Base-by-base conservation (phyloP, 2,329 filamentous ascomycete genomes). In the Exophiala sp. region DNA sequence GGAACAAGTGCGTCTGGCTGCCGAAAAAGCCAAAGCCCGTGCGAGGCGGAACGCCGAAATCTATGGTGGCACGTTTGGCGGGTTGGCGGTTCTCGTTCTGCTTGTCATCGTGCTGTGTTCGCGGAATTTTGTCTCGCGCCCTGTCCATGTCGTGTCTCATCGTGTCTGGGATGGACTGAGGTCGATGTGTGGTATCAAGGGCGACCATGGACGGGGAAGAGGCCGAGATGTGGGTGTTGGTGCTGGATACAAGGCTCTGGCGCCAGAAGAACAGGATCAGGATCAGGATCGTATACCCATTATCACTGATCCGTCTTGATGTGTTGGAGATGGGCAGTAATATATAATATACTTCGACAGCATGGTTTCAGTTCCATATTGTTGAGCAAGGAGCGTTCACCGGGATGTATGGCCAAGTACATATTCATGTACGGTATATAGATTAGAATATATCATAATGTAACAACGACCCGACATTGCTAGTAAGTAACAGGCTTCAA, bases 121-220 rank as follows among this genome's bases (percentile, higher is more conserved):
- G 39, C 52, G 47, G 47, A 56, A 53, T n/a, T 43, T 50, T 37
- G 44, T 50, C n/a, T 50, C 49, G 9, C 43, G 53, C 1, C 53
- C 53, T 10, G 34, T 52, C 2, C 50, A 56, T 34, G 43, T 37
- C 10, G 18, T 52, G 24, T 46, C 43, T 4, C 24, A 22, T 9
- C 48, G 48, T 2, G 43, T 46, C 9, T 55, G 47, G 18, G 35
- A 34, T 21, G 30, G 35, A 7, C n/a, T 55, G 7, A 38, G 14
- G 14, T 27, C 16, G 16, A 34, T 19, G n/a, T 44, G 9, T 39
- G 19, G 10, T 14, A 21, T n/a, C 18, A 10, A 22, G 30, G 18
- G 30, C 32, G 13, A n/a, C n/a, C n/a, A n/a, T n/a, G n/a, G 22
- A 24, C 18, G 34, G n/a, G 39, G 29, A 14, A 34, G 43, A 32